phyloP scores from a whole-genome alignment of 2,329 filamentous ascomycete species.

The Pseudocercospora cruenta region DNA sequence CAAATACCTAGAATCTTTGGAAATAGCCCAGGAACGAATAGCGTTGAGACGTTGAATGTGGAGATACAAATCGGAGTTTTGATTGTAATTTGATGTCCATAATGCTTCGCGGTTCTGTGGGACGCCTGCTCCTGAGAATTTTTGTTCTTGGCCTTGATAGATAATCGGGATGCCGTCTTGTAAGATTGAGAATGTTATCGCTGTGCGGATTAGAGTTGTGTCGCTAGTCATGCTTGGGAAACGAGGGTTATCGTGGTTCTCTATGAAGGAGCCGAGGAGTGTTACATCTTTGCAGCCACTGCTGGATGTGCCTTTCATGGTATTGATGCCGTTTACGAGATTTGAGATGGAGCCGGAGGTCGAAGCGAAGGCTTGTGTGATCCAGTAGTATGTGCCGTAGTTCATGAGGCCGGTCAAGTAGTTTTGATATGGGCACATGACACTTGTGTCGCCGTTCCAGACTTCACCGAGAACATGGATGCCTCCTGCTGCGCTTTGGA shows the following conservation, averaged over 20 bases:
- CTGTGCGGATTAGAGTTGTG: conserved; percentile 60
- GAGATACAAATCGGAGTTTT: conserved; percentile 42
- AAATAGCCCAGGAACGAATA: conserved; percentile 52
- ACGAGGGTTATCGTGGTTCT: conserved; percentile 43
- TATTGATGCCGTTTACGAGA: conserved; percentile 39
- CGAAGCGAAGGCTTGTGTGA: conserved; percentile 41
- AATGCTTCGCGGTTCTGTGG: conserved; percentile 44
- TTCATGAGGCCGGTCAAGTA: conserved; percentile 50
- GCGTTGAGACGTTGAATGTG: conserved; percentile 52
- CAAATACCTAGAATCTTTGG: conserved; percentile 42
- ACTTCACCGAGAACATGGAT: conserved; percentile 51
- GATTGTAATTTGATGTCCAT: conserved; percentile 44
- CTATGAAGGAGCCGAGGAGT: conserved; percentile 43
- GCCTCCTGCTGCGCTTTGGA: conserved; percentile 37
- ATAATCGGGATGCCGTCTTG: conserved; percentile 64
- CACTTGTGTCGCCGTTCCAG: conserved; percentile 40
- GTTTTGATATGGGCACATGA: conserved; percentile 47
- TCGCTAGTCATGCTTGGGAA: conserved; percentile 54
- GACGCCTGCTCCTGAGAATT: conserved; percentile 44
- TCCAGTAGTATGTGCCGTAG: conserved; percentile 46
- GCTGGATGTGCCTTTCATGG: conserved; percentile 26
- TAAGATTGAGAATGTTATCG: conserved; percentile 62
- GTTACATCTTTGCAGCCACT: conserved; percentile 41
- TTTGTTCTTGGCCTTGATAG: conserved; percentile 68
- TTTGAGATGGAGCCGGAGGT: conserved; percentile 40